phyloP scores from a whole-genome alignment of 768 basidiomycete genomes.

The Clitopilus passeckerianus region DNA sequence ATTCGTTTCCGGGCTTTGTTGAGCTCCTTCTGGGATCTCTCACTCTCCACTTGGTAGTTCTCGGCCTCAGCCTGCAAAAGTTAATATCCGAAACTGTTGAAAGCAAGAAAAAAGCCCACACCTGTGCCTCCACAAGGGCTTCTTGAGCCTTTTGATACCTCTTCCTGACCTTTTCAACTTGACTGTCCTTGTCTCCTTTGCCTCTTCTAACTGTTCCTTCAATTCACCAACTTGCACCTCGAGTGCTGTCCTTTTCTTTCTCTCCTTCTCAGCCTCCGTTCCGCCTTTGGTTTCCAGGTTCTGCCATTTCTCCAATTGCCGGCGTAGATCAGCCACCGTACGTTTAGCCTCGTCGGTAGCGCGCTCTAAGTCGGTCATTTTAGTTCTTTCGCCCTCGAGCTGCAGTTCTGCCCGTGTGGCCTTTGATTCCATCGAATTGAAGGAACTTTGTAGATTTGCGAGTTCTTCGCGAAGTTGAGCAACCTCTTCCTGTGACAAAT shows the following conservation, averaged over 20 bases:
- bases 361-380: constrained; percentile 49
- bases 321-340: constrained; percentile 47
- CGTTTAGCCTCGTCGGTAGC: constrained; percentile 55
- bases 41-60: constrained; percentile 28
- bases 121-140: constrained; percentile 41
- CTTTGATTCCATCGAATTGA: constrained; percentile 41
- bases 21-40: constrained; percentile 26
- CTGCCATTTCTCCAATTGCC: constrained; percentile 69
- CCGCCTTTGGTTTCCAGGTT: constrained; percentile 60
- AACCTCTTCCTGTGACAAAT: constrained; percentile 26
- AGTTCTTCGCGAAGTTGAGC: constrained; percentile 43
- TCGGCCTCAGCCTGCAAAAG: constrained; percentile 31
- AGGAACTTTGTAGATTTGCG: constrained; percentile 41
- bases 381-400: constrained; percentile 50
- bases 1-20: constrained; percentile 36
- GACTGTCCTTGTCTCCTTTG: constrained; percentile 25
- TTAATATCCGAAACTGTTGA: not conserved
- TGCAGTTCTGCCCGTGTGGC: constrained; percentile 56
- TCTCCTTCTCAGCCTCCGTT: constrained; percentile 54
- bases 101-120: constrained; percentile 14
- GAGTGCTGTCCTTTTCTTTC: constrained; percentile 46
- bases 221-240: constrained; percentile 50
- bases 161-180: constrained; percentile 36
- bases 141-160: constrained; percentile 37
- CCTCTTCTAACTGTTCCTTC: constrained; percentile 29